phyloP scores from a whole-genome alignment of 2,329 filamentous ascomycete species.

The Botrytis cinerea region DNA sequence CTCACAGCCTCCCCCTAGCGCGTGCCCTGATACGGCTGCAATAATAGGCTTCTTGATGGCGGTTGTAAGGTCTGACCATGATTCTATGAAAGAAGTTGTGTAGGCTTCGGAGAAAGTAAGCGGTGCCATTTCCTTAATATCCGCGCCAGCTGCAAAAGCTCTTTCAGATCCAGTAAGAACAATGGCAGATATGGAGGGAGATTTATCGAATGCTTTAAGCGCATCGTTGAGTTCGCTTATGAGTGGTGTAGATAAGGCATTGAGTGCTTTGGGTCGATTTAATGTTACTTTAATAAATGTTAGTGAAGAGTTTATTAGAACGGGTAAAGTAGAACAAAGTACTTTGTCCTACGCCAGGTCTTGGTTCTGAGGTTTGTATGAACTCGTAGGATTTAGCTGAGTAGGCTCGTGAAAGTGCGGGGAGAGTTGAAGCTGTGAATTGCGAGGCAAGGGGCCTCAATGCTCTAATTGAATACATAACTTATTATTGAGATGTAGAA shows the following conservation, averaged over 20 bases:
- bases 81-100: conserved; percentile 88
- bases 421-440: conserved; percentile 37
- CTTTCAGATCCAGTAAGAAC: conserved; percentile 85
- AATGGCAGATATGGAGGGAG: conserved; percentile 71
- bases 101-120: conserved; percentile 89
- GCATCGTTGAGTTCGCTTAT: conserved; percentile 87
- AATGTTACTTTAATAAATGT: conserved; percentile 67
- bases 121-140: conserved; percentile 98
- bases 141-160: conserved; percentile 92
- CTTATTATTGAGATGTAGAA: conserved; percentile 15
- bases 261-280: conserved; percentile 92
- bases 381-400: conserved; percentile 65
- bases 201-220: conserved; percentile 68
- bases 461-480: conserved; percentile 38
- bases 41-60: conserved; percentile 92
- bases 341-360: conserved; percentile 90
- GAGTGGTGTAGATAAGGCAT: conserved; percentile 87
- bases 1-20: conserved; percentile 93
- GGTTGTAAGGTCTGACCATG: conserved; percentile 84
- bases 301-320: conserved; percentile 1
- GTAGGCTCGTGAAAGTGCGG: conserved; percentile 38
- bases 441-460: conserved; percentile 39
- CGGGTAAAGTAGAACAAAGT: conserved; percentile 31
- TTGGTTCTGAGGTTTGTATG: conserved; percentile 78
- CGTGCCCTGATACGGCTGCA: conserved; percentile 90